Percentiles rank a stretch among this genome's conserved stretches.
phyloP scores from a whole-genome alignment of 2,329 filamentous ascomycete genomes.

The Fusarium duplospermum region DNA sequence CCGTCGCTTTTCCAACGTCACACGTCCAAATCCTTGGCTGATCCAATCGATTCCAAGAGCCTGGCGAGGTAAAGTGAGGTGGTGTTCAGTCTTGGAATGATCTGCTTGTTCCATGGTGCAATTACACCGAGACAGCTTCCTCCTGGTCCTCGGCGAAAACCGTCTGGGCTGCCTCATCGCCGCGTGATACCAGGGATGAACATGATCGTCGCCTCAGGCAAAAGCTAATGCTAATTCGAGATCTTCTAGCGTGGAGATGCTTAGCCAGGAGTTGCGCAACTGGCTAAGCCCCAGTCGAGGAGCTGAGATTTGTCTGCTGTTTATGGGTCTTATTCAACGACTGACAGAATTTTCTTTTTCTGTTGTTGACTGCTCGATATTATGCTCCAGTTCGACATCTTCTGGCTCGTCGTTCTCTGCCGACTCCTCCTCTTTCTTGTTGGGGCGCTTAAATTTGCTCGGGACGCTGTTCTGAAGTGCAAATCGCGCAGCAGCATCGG shows the following conservation, averaged over 20 bases:
- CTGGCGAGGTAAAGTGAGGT: background rate
- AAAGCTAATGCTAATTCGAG: constrained; percentile 23
- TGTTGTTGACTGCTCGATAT: background rate
- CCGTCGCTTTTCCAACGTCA: constrained; percentile 26
- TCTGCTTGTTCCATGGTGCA: constrained; percentile 10
- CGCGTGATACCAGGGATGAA: constrained; percentile 19
- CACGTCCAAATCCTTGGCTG: constrained; percentile 31
- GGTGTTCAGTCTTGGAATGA: constrained; percentile 15
- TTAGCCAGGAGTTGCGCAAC: constrained; percentile 27
- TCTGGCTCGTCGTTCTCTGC: background rate
- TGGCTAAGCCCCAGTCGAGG: constrained; percentile 25
- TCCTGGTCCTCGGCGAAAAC: background rate
- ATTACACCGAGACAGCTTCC: constrained; percentile 12
- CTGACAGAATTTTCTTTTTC: background rate
- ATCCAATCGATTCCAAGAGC: constrained; percentile 16
- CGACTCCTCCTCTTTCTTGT: background rate
- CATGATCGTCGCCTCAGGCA: constrained; percentile 25
- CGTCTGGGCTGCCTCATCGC: constrained; percentile 7
- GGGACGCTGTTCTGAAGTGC: constrained; percentile 30
- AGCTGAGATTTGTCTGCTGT: constrained; percentile 13
- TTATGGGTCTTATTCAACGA: constrained; percentile 3
- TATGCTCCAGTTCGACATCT: background rate
- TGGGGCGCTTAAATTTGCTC: constrained; percentile 14
- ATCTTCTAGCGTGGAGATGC: constrained; percentile 17
- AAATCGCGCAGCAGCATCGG: constrained; percentile 25